Evolutionary conservation across 2,329 filamentous ascomycete genomes (phyloP).

Genomic region (Cryphonectria nitschkei): DNA sequence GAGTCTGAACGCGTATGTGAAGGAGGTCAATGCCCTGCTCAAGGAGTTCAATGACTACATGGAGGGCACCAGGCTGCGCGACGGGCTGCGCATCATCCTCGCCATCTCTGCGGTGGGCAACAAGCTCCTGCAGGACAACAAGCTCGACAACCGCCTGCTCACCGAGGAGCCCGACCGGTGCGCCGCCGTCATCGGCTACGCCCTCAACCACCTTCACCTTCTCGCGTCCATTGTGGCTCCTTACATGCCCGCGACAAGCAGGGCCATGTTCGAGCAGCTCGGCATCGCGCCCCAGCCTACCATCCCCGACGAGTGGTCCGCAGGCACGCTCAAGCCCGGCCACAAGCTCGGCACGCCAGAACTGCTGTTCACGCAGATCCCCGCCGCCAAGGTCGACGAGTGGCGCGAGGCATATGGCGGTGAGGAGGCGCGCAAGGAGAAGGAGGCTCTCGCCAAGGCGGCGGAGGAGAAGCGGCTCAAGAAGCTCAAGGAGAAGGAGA

Average conservation of each 20-base stretch:
- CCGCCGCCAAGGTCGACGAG: constrained; percentile 78
- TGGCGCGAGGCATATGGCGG: constrained; percentile 78
- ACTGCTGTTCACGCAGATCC: constrained; percentile 82
- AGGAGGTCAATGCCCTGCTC: constrained; percentile 69
- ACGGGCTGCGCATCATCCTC: constrained; percentile 67
- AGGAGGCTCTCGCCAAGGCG: constrained; percentile 59
- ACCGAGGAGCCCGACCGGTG: constrained; percentile 58
- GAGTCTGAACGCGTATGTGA: constrained; percentile 55
- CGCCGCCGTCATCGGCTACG: constrained; percentile 70
- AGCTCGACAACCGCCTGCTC: constrained; percentile 50
- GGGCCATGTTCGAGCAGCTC: constrained; percentile 78
- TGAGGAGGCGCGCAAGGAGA: constrained; percentile 69
- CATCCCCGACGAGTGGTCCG: constrained; percentile 69
- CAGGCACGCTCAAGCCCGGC: constrained; percentile 66
- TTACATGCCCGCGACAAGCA: constrained; percentile 81
- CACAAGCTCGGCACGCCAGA: constrained; percentile 82
- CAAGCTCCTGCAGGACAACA: constrained; percentile 52
- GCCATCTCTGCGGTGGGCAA: constrained; percentile 64
- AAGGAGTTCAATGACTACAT: constrained; percentile 68
- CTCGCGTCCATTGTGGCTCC: constrained; percentile 78
- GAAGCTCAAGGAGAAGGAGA: constrained; percentile 55
- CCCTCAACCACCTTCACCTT: constrained; percentile 81
- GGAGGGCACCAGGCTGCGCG: constrained; percentile 72
- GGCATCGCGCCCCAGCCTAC: constrained; percentile 58
- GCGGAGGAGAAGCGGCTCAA: constrained; percentile 55